Evolutionary conservation across 495 filamentous ascomycete genomes (phyloP).

Genomic region (Trichocladium uniseriatum): DNA sequence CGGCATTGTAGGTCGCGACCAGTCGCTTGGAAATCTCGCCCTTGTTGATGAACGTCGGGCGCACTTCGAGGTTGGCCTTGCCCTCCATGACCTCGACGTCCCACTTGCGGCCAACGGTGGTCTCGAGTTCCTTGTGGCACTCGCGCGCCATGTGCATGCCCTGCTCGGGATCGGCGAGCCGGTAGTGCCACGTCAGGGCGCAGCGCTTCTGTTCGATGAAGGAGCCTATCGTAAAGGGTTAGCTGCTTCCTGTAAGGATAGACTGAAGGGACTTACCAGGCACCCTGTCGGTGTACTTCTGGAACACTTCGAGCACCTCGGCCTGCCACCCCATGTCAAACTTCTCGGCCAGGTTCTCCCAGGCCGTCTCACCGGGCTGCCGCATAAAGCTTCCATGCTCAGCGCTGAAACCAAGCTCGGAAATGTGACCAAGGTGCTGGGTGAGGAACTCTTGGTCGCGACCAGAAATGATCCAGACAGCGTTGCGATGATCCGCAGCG

Average conservation of each 20-base stretch:
- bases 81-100: slow-evolving; percentile 92
- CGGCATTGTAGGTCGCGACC: slow-evolving; percentile 52
- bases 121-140: slow-evolving; percentile 67
- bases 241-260: slow-evolving; percentile 5
- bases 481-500: slow-evolving; percentile 68
- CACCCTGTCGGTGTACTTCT: slow-evolving; percentile 73
- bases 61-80: slow-evolving; percentile 93
- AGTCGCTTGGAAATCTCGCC: slow-evolving; percentile 81
- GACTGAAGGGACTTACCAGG: slow-evolving; percentile 50
- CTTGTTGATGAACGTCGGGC: slow-evolving; percentile 93
- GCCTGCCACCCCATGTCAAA: slow-evolving; percentile 84
- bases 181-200: slow-evolving; percentile 95
- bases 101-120: slow-evolving; percentile 62
- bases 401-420: slow-evolving; percentile 76
- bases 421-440: slow-evolving; percentile 78
- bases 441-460: slow-evolving; percentile 82
- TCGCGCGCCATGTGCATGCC: slow-evolving; percentile 64
- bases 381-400: slow-evolving; percentile 95
- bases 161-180: slow-evolving; percentile 74
- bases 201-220: slow-evolving; percentile 89
- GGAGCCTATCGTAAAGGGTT: slow-evolving; percentile 48
- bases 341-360: slow-evolving; percentile 77
- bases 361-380: slow-evolving; percentile 58
- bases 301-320: slow-evolving; percentile 69
- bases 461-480: slow-evolving; percentile 96